phyloP scores from a whole-genome alignment of 176 grass and related monocot species.

The Hyparrhenia diplandra region DNA sequence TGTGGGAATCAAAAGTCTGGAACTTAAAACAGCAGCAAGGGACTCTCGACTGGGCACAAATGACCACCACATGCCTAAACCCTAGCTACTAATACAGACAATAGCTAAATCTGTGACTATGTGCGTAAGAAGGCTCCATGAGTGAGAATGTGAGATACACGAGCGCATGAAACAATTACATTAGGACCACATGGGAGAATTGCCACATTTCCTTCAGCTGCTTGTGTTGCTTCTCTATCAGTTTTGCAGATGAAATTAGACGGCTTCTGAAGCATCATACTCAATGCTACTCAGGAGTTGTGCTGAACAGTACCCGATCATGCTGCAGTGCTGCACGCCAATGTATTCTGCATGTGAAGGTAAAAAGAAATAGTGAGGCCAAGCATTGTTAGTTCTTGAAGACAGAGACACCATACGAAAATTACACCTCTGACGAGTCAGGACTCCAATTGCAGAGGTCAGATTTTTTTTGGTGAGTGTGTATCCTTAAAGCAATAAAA shows the following conservation, averaged over 20 bases:
- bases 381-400: not conserved
- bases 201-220: not conserved
- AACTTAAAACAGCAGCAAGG: not conserved
- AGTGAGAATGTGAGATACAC: not conserved
- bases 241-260: not conserved
- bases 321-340: not conserved
- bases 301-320: not conserved
- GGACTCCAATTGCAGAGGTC: not conserved
- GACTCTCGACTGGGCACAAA: not conserved
- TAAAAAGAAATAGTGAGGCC: not conserved
- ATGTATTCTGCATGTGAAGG: constrained; percentile 28
- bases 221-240: not conserved
- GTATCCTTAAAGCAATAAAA: no score
- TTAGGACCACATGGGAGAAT: not conserved
- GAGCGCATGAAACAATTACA: not conserved
- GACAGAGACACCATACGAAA: not conserved
- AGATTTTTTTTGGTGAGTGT: not conserved
- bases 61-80: not conserved
- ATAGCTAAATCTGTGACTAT: not conserved
- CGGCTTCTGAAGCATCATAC: not conserved
- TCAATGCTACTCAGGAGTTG: not conserved
- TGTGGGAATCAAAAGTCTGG: no score
- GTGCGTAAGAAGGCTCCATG: not conserved
- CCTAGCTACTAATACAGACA: not conserved
- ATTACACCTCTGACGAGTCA: not conserved